Evolutionary conservation across 768 basidiomycete genomes (phyloP), one percentile per base, ranked within the genome.

Genomic region (Candolleomyces eurysporus): DNA sequence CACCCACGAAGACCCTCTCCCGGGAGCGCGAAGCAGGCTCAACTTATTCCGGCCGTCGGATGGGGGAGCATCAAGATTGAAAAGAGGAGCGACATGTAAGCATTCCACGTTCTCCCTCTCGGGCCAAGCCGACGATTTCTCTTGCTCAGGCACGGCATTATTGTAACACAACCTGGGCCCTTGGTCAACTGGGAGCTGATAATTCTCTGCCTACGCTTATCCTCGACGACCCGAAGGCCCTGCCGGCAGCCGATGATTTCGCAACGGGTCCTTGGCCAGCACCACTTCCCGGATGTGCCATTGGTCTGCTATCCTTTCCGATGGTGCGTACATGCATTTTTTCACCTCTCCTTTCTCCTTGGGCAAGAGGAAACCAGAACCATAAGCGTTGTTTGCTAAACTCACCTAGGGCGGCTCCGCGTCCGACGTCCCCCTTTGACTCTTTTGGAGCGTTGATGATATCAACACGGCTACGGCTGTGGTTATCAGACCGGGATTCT

Each of bases 261-360:
- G 76, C 42, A 79, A 79, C 1, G 86, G 86, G 10, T 73, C 91
- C 6, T 64, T 72, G 2, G 77, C 81, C 0, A 83, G 84, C 2
- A 78, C 63, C 31, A 84, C 92, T 59, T 79, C 91, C 43, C 80
- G 92, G 55, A 73, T 96, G 72, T 96, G 95, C 73, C 93, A 96
- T 71, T 91, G 89, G 1, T 75, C 81, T 0, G 90, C 91, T 3
- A 80, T 78, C 4, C 77, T 91, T 10, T 77, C 86, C 22, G 88
- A 90, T 67, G 86, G 86, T 64, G 48, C 2, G 68, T 61, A 26
- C 26, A 26, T 4, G 2, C 26, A 26, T 19, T 17, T 36, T 4
- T 48, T 13, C 19, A 40, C 16, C 42, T 55, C 42, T 55, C 46
- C 21, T 16, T 53, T 53, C 11, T 8, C 11, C 71, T 89, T 83